Percentiles rank a stretch among this genome's conserved stretches.
Conservation (phyloP, 352 stramenopile genomes). For the Phytophthora sansomeana region DNA sequence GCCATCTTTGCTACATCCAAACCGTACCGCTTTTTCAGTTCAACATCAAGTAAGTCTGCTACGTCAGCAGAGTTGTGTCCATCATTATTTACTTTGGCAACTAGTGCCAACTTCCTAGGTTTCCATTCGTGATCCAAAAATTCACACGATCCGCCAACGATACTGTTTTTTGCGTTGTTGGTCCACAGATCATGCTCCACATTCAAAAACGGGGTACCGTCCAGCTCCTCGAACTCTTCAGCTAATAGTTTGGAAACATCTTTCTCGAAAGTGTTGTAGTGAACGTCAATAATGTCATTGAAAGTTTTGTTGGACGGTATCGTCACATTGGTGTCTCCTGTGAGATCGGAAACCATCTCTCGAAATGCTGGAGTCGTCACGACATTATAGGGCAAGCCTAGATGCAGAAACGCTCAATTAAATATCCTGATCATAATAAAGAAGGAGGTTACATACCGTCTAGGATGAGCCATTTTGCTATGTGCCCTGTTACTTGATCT, state of each 20-base stretch:
- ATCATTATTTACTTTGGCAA: slow-evolving; percentile 1
- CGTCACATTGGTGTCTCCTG: not conserved
- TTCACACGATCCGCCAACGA: not conserved
- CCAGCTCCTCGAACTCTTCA: slow-evolving; percentile 1
- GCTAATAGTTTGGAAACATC: not conserved
- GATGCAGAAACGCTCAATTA: not conserved
- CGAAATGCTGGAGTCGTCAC: slow-evolving; percentile 8
- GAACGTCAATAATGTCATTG: slow-evolving; percentile 6
- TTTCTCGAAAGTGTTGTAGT: not conserved
- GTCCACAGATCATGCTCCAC: slow-evolving; percentile 10
- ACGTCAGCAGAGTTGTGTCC: slow-evolving; percentile 2
- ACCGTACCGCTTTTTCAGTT: not conserved
- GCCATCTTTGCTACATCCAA: slow-evolving; percentile 9
- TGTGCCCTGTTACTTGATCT: slow-evolving; percentile 5
- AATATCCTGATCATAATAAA: no score
- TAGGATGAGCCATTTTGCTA: slow-evolving; percentile 6
- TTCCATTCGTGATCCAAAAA: slow-evolving; percentile 1
- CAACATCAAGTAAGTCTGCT: not conserved
- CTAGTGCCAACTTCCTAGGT: not conserved
- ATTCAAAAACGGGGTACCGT: slow-evolving; percentile 4
- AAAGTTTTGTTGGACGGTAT: slow-evolving; percentile 9
- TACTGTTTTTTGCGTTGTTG: slow-evolving; percentile 5
- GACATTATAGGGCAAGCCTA: slow-evolving; percentile 7
- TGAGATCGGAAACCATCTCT: not conserved
- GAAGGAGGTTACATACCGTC: not conserved